Base-by-base conservation (phyloP, 306 rosid genomes). In the Purshia tridentata region DNA sequence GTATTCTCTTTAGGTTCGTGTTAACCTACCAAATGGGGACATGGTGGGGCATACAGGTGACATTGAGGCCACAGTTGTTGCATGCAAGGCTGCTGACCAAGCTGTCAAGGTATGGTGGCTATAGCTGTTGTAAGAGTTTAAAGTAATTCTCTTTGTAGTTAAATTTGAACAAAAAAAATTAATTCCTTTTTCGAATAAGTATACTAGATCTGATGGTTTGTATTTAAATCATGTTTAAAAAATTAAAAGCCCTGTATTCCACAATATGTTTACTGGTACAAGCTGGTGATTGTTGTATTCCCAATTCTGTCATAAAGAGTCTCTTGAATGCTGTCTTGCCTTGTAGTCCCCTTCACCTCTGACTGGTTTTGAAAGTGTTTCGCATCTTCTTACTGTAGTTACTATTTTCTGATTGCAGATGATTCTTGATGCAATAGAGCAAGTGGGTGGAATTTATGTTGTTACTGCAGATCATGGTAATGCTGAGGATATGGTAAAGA, bases 401-500 rank as follows among this genome's bases (percentile, higher is more conserved):
- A 4, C 22, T 13, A 6, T 41, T 41, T 11, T 70, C 52, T 50
- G 61, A 75, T 62, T 86, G 88, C 86, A 95, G 99, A 90, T 88
- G 58, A 90, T 95, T 77, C 85, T 95, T 47, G 99, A 95, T 49
- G 92, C 98, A 41, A 75, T 92, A 5, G 93, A 90, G 85, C 90
- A 90, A 88, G 99, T 88, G 40, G 98, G 98, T 54, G 99, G 99
- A 73, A 95, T 95, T 77, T 95, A 88, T 72, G 91, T 92, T 12
- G 97, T 95, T n/a, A 95, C 99, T 15, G 99, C 99, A 47, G 99
- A 95, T 83, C 99, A 95, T 9, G 99, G 99, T 35, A 95, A 95
- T 39, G 99, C 99, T 2, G 99, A 95, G 79, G 99, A 95, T 77
- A 95, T 95, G 99, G 98, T 95, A 69, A 95, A 95, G 81, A 88